Conservation (phyloP, 768 basidiomycete genomes). For the Leucocoprinus leucothites region DNA sequence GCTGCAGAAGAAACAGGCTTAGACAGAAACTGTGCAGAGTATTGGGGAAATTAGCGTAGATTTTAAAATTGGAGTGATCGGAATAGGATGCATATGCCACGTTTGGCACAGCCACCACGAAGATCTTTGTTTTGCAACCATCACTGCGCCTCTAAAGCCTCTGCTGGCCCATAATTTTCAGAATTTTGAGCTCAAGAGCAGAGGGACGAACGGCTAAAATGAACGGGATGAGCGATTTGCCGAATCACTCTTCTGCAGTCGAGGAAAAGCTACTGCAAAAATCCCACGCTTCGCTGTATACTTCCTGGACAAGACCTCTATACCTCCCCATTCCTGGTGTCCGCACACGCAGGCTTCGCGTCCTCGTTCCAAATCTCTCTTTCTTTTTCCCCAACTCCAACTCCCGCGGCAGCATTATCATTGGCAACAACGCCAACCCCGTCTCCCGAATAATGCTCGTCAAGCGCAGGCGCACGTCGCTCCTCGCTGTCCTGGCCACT, state of each 20-base stretch:
- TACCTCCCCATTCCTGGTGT: slow-evolving; percentile 59
- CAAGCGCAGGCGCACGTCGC: slow-evolving; percentile 46
- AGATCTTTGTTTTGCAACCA: slow-evolving; percentile 4
- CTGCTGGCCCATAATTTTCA: neutral
- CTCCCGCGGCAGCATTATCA: slow-evolving; percentile 8
- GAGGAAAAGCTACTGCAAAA: slow-evolving; percentile 38
- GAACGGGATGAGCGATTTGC: slow-evolving; percentile 29
- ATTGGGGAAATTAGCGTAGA: neutral
- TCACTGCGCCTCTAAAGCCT: neutral
- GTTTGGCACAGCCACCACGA: slow-evolving; percentile 13
- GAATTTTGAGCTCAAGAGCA: too few relatives aligned
- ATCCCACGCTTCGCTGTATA: slow-evolving; percentile 24
- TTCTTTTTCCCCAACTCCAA: slow-evolving; percentile 34
- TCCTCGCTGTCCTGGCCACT: slow-evolving; percentile 49
- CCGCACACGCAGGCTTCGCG: slow-evolving; percentile 51
- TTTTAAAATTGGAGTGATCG: neutral
- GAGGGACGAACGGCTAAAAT: neutral
- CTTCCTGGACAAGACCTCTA: slow-evolving; percentile 51
- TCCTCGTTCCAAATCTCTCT: slow-evolving; percentile 53
- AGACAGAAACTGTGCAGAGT: slow-evolving; percentile 15
- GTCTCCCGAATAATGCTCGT: slow-evolving; percentile 37
- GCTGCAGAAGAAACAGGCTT: slow-evolving; percentile 67
- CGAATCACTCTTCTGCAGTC: slow-evolving; percentile 39
- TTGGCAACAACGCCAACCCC: neutral
- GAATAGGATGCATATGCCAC: slow-evolving; percentile 7